Evolutionary conservation across 202 grass and related monocot species (phyloP).

Genomic region (Eragrostis tef): DNA sequence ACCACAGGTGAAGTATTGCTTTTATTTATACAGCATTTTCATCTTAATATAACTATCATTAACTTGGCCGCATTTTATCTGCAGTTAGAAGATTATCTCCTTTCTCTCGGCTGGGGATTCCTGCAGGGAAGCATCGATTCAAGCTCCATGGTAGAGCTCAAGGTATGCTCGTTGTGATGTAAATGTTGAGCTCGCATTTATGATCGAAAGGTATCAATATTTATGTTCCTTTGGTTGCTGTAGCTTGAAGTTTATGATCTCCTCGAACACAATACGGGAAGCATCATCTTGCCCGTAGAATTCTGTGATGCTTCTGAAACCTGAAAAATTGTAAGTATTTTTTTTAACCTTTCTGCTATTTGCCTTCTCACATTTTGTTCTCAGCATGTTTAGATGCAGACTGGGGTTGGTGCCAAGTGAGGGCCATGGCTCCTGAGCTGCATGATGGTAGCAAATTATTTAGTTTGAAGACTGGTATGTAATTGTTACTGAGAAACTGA

Average conservation of each 20-base stretch:
- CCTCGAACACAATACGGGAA: background rate
- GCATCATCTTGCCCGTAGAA: background rate
- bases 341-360: too few relatives aligned
- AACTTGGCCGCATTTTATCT: background rate
- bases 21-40: background rate
- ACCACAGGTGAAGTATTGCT: background rate
- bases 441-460: too few relatives aligned
- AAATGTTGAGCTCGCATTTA: background rate
- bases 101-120: conserved; percentile 19
- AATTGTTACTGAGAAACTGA: too few relatives aligned
- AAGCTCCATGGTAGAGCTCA: background rate
- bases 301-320: background rate
- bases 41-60: background rate
- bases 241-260: conserved; percentile 36
- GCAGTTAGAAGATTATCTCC: conserved; percentile 36
- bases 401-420: too few relatives aligned
- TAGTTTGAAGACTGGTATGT: too few relatives aligned
- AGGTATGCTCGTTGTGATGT: background rate
- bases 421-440: too few relatives aligned
- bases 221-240: background rate
- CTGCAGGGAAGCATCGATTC: background rate
- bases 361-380: too few relatives aligned
- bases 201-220: background rate
- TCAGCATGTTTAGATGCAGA: too few relatives aligned
- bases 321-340: too few relatives aligned